Percentiles rank a stretch among this genome's conserved stretches.
phyloP scores from a whole-genome alignment of 257 asterid genomes.

The Eucommia ulmoides region DNA sequence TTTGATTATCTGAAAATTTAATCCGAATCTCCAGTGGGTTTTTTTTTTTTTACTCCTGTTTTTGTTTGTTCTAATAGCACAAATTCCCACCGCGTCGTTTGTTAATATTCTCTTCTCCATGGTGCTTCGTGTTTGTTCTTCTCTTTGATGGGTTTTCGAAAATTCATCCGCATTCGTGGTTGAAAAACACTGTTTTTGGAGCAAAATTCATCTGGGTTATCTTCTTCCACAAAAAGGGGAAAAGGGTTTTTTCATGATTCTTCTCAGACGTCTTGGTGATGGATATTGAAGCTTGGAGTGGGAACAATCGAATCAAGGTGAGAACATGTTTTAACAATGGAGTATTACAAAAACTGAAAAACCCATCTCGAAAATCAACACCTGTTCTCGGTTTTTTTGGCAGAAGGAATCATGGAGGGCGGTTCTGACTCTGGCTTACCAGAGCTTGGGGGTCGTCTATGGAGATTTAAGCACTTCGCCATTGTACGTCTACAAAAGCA shows the following conservation, averaged over 20 bases:
- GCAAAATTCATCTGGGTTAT: conserved; percentile 9
- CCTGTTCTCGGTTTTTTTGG: conserved; percentile 4
- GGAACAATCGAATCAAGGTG: conserved; percentile 50
- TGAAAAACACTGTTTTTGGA: conserved; percentile 5
- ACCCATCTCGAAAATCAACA: neutral
- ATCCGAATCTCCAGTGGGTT: conserved; percentile 21
- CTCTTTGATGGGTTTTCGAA: conserved; percentile 7
- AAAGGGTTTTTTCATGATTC: conserved; percentile 17
- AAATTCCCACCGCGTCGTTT: too few species aligned
- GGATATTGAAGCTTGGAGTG: conserved; percentile 73
- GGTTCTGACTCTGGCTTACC: conserved; percentile 72
- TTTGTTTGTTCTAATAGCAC: too few species aligned
- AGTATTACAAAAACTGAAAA: too few species aligned
- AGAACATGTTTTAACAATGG: conserved; percentile 9
- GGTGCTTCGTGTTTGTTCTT: conserved; percentile 22
- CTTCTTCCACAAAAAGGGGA: conserved; percentile 6
- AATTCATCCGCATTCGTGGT: too few species aligned
- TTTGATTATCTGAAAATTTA: conserved; percentile 17
- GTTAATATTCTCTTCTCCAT: conserved; percentile 11
- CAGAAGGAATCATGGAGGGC: conserved; percentile 90
- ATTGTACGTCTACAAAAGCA: conserved; percentile 85
- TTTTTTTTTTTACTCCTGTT: conserved; percentile 11
- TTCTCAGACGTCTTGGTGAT: conserved; percentile 38
- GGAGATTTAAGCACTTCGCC: conserved; percentile 98
- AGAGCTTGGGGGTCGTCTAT: conserved; percentile 91